These are phyloP conservation scores for Acacia confusa DNA, from an alignment of 306 rosid genomes.

Conservation along the genomic window DNA sequence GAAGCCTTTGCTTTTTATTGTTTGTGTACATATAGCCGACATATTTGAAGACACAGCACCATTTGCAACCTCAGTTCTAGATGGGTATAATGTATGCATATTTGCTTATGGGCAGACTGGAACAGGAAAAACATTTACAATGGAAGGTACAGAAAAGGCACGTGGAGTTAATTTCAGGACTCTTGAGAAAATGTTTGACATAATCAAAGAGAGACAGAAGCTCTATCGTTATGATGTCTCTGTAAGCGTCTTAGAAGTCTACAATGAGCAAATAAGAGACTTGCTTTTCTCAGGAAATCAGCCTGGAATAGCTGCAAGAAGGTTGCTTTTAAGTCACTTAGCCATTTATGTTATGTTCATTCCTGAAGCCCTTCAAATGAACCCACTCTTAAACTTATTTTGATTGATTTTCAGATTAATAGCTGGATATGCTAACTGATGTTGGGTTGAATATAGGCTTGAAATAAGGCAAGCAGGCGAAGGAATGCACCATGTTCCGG, in stretches of 20 bases:
- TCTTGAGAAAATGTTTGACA: constrained; percentile 77
- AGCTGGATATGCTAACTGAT: constrained; percentile 21
- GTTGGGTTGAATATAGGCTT: constrained; percentile 54
- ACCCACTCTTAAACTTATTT: neutral
- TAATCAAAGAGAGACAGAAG: constrained; percentile 59
- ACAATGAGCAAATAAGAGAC: constrained; percentile 95
- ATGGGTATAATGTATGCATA: constrained; percentile 95
- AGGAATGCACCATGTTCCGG: constrained; percentile 91
- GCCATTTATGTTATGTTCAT: constrained; percentile 20
- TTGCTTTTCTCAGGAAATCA: constrained; percentile 77
- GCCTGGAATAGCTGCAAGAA: constrained; percentile 59
- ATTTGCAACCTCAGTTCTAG: constrained; percentile 87
- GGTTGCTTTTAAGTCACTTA: constrained; percentile 43
- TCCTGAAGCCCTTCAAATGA: constrained; percentile 5
- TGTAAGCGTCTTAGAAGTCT: constrained; percentile 94
- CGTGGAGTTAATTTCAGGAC: constrained; percentile 97
- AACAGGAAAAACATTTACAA: constrained; percentile 93
- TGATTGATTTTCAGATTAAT: constrained; percentile 15
- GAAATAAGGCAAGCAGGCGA: constrained; percentile 87
- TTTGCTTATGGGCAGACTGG: constrained; percentile 99
- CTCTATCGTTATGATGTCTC: constrained; percentile 63
- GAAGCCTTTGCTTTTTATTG: constrained; percentile 9
- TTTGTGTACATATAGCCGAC: constrained; percentile 50
- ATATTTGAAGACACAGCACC: constrained; percentile 86
- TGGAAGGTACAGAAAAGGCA: constrained; percentile 87